phyloP scores from a whole-genome alignment of 257 asterid species.

The Buddleja alternifolia region DNA sequence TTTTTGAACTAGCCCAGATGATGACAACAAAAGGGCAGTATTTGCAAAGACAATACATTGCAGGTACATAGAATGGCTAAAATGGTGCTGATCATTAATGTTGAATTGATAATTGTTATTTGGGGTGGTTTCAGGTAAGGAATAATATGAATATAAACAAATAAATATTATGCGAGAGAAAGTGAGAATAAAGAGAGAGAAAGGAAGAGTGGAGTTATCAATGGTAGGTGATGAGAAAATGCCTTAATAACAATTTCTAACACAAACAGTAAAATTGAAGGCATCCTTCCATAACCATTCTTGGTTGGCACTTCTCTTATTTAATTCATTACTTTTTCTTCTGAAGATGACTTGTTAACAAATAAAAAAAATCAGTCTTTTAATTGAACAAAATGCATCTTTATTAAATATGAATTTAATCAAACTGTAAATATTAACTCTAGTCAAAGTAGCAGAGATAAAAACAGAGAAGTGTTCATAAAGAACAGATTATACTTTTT shows the following conservation, averaged over 20 bases:
- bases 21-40: slow-evolving; percentile 49
- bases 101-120: slow-evolving; percentile 45
- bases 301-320: slow-evolving; percentile 43
- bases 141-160: slow-evolving; percentile 35
- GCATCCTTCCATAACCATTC: slow-evolving; percentile 39
- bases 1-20: slow-evolving; percentile 41
- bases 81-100: slow-evolving; percentile 36
- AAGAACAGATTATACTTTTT: background rate
- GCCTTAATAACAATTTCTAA: slow-evolving; percentile 42
- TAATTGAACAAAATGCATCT: slow-evolving; percentile 19
- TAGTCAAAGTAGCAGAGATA: slow-evolving; percentile 15
- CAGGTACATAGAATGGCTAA: slow-evolving; percentile 48
- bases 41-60: slow-evolving; percentile 45
- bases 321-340: slow-evolving; percentile 18
- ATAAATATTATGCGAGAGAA: slow-evolving; percentile 36
- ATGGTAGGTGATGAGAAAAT: slow-evolving; percentile 73
- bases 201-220: slow-evolving; percentile 68
- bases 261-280: slow-evolving; percentile 61
- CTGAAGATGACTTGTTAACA: slow-evolving; percentile 41
- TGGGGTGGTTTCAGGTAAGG: slow-evolving; percentile 52
- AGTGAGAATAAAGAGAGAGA: slow-evolving; percentile 24
- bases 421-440: slow-evolving; percentile 22
- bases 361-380: background rate
- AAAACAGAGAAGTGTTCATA: background rate
- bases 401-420: slow-evolving; percentile 21